A percentile compares a stretch with the other conserved stretches of the same genome.
Evolutionary conservation across 2,329 filamentous ascomycete species (phyloP).

Genomic region (Colletotrichum sp.): DNA sequence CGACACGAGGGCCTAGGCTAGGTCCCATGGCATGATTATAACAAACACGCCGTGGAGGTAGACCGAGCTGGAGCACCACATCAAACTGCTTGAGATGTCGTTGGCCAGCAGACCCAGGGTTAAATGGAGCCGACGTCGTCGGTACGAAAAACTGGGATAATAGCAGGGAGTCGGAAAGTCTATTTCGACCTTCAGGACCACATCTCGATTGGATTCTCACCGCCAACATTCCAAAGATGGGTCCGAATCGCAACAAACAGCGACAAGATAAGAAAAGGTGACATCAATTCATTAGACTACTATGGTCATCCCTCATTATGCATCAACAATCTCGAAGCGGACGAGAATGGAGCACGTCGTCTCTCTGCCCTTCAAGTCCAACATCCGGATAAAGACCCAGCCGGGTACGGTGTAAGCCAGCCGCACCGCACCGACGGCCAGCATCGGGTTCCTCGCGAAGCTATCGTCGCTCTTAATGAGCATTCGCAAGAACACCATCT

Average conservation of each 20-base stretch:
- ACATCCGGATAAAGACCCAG: constrained; percentile 69
- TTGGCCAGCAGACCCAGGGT: background rate
- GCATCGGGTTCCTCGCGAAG: constrained; percentile 66
- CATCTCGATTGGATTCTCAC: background rate
- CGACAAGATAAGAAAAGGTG: background rate
- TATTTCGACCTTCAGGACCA: background rate
- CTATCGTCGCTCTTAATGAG: constrained; percentile 71
- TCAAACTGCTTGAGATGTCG: background rate
- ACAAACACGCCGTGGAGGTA: background rate
- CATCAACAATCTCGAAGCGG: constrained; percentile 61
- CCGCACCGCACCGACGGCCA: constrained; percentile 66
- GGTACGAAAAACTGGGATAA: background rate
- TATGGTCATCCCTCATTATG: background rate
- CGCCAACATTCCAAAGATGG: background rate
- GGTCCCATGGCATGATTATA: background rate
- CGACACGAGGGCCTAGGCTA: background rate
- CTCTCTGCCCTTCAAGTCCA: constrained; percentile 69
- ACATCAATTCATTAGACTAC: background rate
- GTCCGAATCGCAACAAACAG: background rate
- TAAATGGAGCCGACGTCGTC: background rate
- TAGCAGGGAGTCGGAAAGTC: background rate
- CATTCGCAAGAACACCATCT: constrained; percentile 68
- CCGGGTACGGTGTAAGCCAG: constrained; percentile 59
- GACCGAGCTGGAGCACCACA: background rate
- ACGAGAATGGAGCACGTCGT: constrained; percentile 67